phyloP scores from a whole-genome alignment of 2,329 filamentous ascomycete genomes.

The Didymellaceae sp. region DNA sequence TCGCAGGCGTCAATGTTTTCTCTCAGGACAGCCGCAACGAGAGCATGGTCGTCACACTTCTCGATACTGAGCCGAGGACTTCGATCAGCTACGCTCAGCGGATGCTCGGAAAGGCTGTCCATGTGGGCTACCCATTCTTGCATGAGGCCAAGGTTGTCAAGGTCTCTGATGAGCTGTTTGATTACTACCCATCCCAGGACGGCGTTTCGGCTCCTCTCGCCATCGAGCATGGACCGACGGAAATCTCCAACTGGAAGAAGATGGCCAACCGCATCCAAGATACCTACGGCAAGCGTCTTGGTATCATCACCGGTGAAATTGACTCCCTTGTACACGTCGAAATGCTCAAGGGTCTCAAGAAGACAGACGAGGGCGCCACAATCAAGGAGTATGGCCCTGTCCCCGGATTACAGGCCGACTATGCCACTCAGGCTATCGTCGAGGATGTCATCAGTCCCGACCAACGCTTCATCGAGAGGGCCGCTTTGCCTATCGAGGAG shows the following conservation, averaged over 20 bases:
- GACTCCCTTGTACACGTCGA: slow-evolving; percentile 92
- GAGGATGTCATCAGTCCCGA: slow-evolving; percentile 91
- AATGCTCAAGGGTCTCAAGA: slow-evolving; percentile 88
- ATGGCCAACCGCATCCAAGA: slow-evolving; percentile 85
- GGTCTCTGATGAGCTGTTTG: slow-evolving; percentile 92
- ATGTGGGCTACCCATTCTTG: slow-evolving; percentile 93
- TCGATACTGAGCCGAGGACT: slow-evolving; percentile 73
- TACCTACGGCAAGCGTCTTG: slow-evolving; percentile 88
- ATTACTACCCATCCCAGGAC: slow-evolving; percentile 75
- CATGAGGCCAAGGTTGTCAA: slow-evolving; percentile 90
- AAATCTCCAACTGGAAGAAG: slow-evolving; percentile 83
- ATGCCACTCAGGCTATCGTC: slow-evolving; percentile 89
- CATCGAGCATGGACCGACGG: slow-evolving; percentile 73
- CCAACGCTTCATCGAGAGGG: slow-evolving; percentile 88
- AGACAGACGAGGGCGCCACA: slow-evolving; percentile 88
- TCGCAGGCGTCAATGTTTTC: slow-evolving; percentile 92
- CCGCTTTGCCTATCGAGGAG: slow-evolving; percentile 84
- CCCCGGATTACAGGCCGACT: slow-evolving; percentile 83
- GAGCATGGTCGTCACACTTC: slow-evolving; percentile 89
- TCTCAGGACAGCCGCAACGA: slow-evolving; percentile 95
- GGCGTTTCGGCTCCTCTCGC: slow-evolving; percentile 68
- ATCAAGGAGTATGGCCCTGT: slow-evolving; percentile 92
- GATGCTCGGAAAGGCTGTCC: slow-evolving; percentile 84
- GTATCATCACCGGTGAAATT: slow-evolving; percentile 82
- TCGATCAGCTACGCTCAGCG: slow-evolving; percentile 74